Evolutionary conservation across 495 filamentous ascomycete genomes (phyloP).

Genomic region (Neurospora sp.): DNA sequence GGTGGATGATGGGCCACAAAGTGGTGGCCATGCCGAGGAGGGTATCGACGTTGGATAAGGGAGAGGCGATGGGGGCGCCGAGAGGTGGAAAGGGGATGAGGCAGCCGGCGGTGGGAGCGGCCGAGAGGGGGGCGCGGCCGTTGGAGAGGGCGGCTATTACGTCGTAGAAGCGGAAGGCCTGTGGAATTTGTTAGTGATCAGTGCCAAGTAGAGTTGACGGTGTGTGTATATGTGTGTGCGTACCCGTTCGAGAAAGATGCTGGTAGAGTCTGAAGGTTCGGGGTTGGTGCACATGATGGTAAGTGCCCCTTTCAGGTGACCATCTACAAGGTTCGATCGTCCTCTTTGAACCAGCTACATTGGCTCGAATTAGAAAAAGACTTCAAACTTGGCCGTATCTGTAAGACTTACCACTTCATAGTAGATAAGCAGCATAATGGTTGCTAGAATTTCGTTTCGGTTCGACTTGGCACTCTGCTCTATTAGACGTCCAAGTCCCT

Average conservation of each 20-base stretch:
- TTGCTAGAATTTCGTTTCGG: slow-evolving; percentile 48
- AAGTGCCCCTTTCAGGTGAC: slow-evolving; percentile 49
- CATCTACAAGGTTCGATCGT: slow-evolving; percentile 45
- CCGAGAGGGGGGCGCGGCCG: slow-evolving; percentile 45
- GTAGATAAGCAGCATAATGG: slow-evolving; percentile 53
- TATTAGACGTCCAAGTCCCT: slow-evolving; percentile 47
- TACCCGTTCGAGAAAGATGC: slow-evolving; percentile 48
- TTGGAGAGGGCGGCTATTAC: slow-evolving; percentile 54
- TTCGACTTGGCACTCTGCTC: slow-evolving; percentile 39
- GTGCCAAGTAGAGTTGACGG: background rate
- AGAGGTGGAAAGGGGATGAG: slow-evolving; percentile 37
- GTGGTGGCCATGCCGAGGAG: slow-evolving; percentile 53
- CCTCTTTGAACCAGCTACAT: slow-evolving; percentile 48
- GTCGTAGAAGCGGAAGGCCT: slow-evolving; percentile 58
- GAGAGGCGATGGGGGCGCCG: slow-evolving; percentile 31
- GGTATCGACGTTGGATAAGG: slow-evolving; percentile 43
- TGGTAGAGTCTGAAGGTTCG: slow-evolving; percentile 38
- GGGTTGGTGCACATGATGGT: slow-evolving; percentile 44
- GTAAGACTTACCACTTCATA: slow-evolving; percentile 46
- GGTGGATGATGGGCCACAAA: slow-evolving; percentile 54
- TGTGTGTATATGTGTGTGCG: slow-evolving; percentile 5
- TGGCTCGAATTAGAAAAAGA: background rate
- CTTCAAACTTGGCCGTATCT: background rate
- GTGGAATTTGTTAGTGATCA: background rate
- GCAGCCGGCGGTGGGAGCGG: slow-evolving; percentile 35